Percentiles rank a stretch among this genome's conserved stretches.
Conservation (phyloP, 805 yeast species). For the Millerozyma miso region DNA sequence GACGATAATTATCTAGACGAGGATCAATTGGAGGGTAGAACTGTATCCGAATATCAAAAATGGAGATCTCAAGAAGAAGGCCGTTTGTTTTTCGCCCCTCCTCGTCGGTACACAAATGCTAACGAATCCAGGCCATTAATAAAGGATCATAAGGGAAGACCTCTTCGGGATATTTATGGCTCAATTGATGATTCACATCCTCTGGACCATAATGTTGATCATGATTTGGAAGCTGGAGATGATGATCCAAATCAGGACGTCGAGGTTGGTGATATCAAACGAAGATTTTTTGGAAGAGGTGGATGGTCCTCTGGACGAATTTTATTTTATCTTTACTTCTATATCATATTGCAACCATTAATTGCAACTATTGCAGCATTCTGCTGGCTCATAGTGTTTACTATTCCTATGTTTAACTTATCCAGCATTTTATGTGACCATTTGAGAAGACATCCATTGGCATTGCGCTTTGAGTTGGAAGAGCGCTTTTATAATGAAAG, state of each 20-base stretch:
- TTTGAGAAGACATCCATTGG: constrained; percentile 85
- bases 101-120: constrained; percentile 35
- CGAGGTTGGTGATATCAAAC: constrained; percentile 31
- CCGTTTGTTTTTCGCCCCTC: constrained; percentile 75
- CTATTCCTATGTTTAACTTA: constrained; percentile 91
- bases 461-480: constrained; percentile 68
- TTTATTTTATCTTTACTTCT: constrained; percentile 67
- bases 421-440: constrained; percentile 65
- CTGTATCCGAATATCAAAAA: constrained; percentile 75
- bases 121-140: constrained; percentile 34
- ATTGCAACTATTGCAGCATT: constrained; percentile 48
- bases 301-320: constrained; percentile 84
- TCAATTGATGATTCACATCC: constrained; percentile 21
- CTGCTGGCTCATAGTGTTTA: constrained; percentile 81
- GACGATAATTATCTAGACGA: constrained; percentile 81
- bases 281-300: constrained; percentile 85
- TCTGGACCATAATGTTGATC: constrained; percentile 4
- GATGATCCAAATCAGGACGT: constrained; percentile 14
- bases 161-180: constrained; percentile 34
- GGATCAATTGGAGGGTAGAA: constrained; percentile 85
- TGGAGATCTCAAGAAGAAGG: constrained; percentile 85
- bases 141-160: constrained; percentile 41
- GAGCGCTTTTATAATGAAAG: constrained; percentile 39
- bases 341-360: constrained; percentile 66
- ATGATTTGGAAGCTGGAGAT: constrained; percentile 11